Evolutionary conservation across 768 basidiomycete genomes (phyloP).

Genomic region (Boletus pseudopeckii): DNA sequence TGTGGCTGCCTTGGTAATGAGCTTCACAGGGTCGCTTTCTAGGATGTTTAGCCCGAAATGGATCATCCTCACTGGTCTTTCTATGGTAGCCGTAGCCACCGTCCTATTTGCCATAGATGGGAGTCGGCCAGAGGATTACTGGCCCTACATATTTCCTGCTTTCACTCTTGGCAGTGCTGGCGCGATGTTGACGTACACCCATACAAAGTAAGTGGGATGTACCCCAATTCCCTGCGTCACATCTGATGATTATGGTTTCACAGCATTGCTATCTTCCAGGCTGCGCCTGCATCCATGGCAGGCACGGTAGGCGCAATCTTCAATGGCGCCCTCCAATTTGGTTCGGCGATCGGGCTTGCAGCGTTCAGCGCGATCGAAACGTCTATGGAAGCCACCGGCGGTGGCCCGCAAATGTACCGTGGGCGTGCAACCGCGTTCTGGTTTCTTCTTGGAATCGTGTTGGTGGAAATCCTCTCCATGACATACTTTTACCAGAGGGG

Average conservation of each 20-base stretch:
- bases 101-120: slow-evolving; percentile 42
- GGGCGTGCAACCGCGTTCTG: slow-evolving; percentile 46
- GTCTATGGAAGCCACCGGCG: slow-evolving; percentile 36
- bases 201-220: slow-evolving; percentile 39
- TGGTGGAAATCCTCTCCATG: slow-evolving; percentile 32
- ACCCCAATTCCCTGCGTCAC: neutral
- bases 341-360: slow-evolving; percentile 49
- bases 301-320: slow-evolving; percentile 58
- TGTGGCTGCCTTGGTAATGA: slow-evolving; percentile 34
- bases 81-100: slow-evolving; percentile 37
- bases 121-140: slow-evolving; percentile 41
- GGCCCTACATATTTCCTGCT: slow-evolving; percentile 47
- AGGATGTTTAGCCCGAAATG: slow-evolving; percentile 41
- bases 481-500: slow-evolving; percentile 33
- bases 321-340: slow-evolving; percentile 51
- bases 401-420: slow-evolving; percentile 30
- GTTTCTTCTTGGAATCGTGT: slow-evolving; percentile 40
- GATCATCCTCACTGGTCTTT: slow-evolving; percentile 42
- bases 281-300: slow-evolving; percentile 44
- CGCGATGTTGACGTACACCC: slow-evolving; percentile 42
- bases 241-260: neutral
- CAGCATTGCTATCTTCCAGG: slow-evolving; percentile 51
- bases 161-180: slow-evolving; percentile 47
- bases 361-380: slow-evolving; percentile 47
- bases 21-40: slow-evolving; percentile 40